Conservation (phyloP, 805 yeast genomes). For the Hanseniaspora thailandica region DNA sequence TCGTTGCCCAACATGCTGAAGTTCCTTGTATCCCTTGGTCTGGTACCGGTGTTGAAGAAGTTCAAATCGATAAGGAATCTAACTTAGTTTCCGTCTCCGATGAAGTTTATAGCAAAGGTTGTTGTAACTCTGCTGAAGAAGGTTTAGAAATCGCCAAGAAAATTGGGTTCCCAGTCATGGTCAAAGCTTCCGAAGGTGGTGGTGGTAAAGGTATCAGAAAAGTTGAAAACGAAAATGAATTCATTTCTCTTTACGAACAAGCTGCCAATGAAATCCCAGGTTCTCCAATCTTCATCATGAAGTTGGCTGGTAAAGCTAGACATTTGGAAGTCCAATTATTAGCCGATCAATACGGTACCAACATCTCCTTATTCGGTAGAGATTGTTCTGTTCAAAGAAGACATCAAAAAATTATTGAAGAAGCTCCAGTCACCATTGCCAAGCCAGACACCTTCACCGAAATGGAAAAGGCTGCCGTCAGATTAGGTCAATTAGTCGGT, state of each 20-base stretch:
- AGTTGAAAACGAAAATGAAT: constrained; percentile 75
- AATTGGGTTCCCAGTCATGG: constrained; percentile 97
- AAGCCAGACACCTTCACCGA: constrained; percentile 68
- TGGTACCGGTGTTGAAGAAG: constrained; percentile 90
- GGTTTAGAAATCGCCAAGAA: constrained; percentile 73
- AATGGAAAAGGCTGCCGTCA: constrained; percentile 96
- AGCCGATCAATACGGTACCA: constrained; percentile 97
- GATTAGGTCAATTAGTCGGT: constrained; percentile 93
- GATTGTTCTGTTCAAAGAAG: constrained; percentile 99
- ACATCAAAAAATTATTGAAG: constrained; percentile 97
- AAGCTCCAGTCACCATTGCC: constrained; percentile 97
- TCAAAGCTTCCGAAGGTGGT: constrained; percentile 99
- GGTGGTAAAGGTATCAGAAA: constrained; percentile 99
- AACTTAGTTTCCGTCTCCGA: constrained; percentile 83
- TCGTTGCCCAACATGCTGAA: constrained; percentile 96
- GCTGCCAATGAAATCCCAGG: constrained; percentile 98
- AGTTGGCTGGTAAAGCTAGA: constrained; percentile 93
- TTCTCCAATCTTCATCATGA: constrained; percentile 95
- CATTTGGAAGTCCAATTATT: constrained; percentile 95
- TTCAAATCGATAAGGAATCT: constrained; percentile 51
- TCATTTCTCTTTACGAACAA: constrained; percentile 67
- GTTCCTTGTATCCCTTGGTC: constrained; percentile 99
- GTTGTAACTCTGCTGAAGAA: constrained; percentile 75
- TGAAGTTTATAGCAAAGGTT: constrained; percentile 74
- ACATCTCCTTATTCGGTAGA: constrained; percentile 93